A percentile compares a stretch with the other conserved stretches of the same genome.
phyloP scores from a whole-genome alignment of 2,329 filamentous ascomycete genomes.

The Xylariaceae sp. region DNA sequence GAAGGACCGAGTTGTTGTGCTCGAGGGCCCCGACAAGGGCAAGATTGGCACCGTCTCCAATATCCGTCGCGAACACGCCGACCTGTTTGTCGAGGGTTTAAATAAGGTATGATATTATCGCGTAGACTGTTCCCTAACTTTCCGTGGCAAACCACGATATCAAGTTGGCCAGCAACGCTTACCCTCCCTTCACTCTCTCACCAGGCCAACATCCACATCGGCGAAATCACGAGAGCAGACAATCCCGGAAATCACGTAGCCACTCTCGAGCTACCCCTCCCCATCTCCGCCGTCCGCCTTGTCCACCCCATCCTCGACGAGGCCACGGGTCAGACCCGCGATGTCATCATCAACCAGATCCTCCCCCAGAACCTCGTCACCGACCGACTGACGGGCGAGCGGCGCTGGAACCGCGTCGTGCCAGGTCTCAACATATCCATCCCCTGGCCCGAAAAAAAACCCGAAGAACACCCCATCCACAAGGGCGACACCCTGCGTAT shows the following conservation, averaged over 20 bases:
- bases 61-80: constrained; percentile 52
- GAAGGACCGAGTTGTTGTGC: constrained; percentile 78
- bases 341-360: constrained; percentile 74
- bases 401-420: constrained; percentile 56
- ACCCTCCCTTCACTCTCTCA: constrained; percentile 8
- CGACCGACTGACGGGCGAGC: constrained; percentile 47
- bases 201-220: constrained; percentile 36
- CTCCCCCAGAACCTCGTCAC: constrained; percentile 47
- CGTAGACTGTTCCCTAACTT: neutral
- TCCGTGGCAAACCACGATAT: neutral
- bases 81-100: constrained; percentile 57
- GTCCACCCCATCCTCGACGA: constrained; percentile 71
- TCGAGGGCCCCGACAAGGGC: constrained; percentile 74
- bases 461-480: constrained; percentile 50
- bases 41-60: constrained; percentile 71
- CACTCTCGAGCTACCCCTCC: constrained; percentile 52
- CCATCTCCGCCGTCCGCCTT: constrained; percentile 72
- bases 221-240: constrained; percentile 36
- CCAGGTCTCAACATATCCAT: constrained; percentile 69
- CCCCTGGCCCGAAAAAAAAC: constrained; percentile 65
- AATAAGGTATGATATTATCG: constrained; percentile 54
- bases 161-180: neutral
- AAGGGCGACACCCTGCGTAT: constrained; percentile 70
- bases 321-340: constrained; percentile 59
- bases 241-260: constrained; percentile 36